phyloP scores from a whole-genome alignment of 345 rosid genomes.

The Hevea brasiliensis region DNA sequence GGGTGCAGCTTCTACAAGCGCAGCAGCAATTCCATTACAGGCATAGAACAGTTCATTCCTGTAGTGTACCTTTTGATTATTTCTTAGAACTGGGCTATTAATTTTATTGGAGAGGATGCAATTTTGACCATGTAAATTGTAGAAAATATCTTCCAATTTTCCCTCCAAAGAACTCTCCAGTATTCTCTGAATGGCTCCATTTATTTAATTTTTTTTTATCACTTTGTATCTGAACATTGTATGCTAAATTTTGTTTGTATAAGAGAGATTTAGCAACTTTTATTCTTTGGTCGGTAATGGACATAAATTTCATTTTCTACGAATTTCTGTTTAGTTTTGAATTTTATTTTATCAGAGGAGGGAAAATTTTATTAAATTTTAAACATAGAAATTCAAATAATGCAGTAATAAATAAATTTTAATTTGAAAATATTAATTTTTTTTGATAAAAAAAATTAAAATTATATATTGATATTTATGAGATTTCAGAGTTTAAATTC shows the following conservation, averaged over 20 bases:
- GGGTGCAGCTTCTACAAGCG: constrained; percentile 33
- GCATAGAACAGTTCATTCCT: constrained; percentile 21
- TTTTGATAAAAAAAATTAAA: too few relatives aligned
- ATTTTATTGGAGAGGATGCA: background rate
- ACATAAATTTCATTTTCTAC: background rate
- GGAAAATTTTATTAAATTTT: too few relatives aligned
- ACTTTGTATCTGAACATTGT: background rate
- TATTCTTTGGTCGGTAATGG: background rate
- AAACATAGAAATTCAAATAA: too few relatives aligned
- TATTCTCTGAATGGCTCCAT: background rate
- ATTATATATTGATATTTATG: too few relatives aligned
- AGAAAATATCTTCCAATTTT: background rate
- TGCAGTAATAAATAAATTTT: too few relatives aligned
- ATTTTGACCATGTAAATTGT: constrained; percentile 10
- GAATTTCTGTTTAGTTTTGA: background rate
- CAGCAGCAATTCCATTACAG: constrained; percentile 35
- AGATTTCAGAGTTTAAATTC: too few relatives aligned
- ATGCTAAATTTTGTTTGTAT: background rate
- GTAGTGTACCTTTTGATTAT: background rate
- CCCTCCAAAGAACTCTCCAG: background rate
- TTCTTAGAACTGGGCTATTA: background rate
- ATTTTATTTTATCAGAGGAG: too few relatives aligned
- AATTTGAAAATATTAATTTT: too few relatives aligned
- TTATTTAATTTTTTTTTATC: background rate
- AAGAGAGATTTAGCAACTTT: background rate